A percentile compares a stretch with the other conserved stretches of the same genome.
phyloP scores from a whole-genome alignment of 345 rosid species.

The Salix brachista region DNA sequence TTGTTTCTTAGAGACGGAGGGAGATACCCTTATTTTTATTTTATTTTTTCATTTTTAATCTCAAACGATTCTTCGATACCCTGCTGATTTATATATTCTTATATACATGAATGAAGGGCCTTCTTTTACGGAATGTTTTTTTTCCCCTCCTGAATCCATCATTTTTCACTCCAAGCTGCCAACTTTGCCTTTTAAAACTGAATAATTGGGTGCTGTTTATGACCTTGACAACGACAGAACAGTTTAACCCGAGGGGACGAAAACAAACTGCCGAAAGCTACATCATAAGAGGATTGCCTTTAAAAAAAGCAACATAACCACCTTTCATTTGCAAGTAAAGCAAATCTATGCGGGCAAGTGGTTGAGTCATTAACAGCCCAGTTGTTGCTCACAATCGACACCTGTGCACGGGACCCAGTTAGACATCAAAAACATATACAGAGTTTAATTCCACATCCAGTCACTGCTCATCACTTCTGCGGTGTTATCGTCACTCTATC shows the following conservation, averaged over 20 bases:
- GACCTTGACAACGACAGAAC: no score
- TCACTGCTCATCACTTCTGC: not conserved
- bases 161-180: not conserved
- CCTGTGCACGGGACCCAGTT: no score
- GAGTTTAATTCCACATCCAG: not conserved
- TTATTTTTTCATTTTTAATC: not conserved
- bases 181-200: not conserved
- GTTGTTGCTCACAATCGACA: not conserved
- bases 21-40: not conserved
- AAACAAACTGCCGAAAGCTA: no score
- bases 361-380: not conserved
- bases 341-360: no score
- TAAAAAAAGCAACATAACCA: no score
- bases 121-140: no score
- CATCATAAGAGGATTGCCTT: no score
- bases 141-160: not conserved
- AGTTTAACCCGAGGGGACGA: no score
- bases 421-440: not conserved
- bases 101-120: no score
- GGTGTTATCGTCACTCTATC: no score
- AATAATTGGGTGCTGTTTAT: not conserved
- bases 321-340: no score
- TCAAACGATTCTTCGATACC: not conserved
- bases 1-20: not conserved
- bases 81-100: not conserved